Evolutionary conservation across 2,329 filamentous ascomycete genomes (phyloP), one percentile per base, ranked within the genome.

Genomic region (Epichloe bromicola): DNA sequence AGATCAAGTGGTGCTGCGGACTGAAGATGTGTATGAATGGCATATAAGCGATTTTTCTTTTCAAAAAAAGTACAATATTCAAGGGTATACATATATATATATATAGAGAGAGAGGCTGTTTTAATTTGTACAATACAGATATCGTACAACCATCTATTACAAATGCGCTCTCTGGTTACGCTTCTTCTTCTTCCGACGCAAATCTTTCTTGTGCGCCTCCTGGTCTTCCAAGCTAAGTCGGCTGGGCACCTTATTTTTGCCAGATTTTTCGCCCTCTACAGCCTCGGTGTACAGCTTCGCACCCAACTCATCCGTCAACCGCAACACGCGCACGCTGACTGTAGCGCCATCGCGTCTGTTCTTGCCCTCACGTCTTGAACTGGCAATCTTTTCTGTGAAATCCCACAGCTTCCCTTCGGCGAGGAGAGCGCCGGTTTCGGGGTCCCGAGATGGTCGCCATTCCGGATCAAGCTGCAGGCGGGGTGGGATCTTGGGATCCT

Each of bases 301-400:
- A 0, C 88, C 90, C 10, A 95, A 74, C 45, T 76, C 67, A 61
- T 95, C 89, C 8, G 86, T 84, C 58, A 97, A 74, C 6, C 74
- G 72, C 38, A 97, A 67, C 11, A 98, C 91, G 19, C 93, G 76
- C 12, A 79, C 86, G 58, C 84, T 86, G 3, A 97, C 90, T 0
- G 89, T 95, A 1, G 85, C 86, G 12, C 90, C 90, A 65, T 98
- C 93, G n/a, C 91, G 78, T 20, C 93, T 74, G 64, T 97, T 96
- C 79, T 97, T 98, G 8, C 93, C 93, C 70, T 97, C 93, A 42
- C 91, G 76, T 34, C 93, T 75, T 43, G 82, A 86, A 47, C 80
- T 76, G 7, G 88, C 88, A 56, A 98, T 95, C 62, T 83, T 79
- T 65, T 95, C 89, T 4, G 86, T 91, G 61, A 97, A 95, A 51